phyloP scores from a whole-genome alignment of 2,329 filamentous ascomycete species.

The Periconia sp. region DNA sequence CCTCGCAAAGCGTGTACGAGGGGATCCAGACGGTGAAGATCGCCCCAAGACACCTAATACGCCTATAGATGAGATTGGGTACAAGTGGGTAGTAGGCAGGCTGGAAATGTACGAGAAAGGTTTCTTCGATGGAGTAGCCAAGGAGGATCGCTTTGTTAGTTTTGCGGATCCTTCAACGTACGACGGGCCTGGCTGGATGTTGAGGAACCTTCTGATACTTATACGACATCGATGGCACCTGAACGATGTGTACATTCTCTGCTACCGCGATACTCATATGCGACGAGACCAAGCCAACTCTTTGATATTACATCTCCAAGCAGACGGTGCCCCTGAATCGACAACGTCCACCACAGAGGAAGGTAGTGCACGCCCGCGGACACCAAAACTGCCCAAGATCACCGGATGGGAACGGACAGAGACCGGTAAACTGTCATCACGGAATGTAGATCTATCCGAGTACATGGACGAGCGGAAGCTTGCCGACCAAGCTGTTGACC shows the following conservation, averaged over 20 bases:
- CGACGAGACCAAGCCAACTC: slow-evolving; percentile 82
- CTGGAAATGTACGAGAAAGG: slow-evolving; percentile 81
- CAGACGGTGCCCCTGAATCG: slow-evolving; percentile 23
- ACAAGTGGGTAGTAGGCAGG: slow-evolving; percentile 77
- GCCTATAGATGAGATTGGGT: slow-evolving; percentile 64
- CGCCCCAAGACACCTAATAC: slow-evolving; percentile 58
- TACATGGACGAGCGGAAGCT: slow-evolving; percentile 91
- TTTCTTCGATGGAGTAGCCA: slow-evolving; percentile 77
- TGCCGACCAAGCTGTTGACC: slow-evolving; percentile 91
- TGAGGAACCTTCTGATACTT: slow-evolving; percentile 86
- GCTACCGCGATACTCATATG: slow-evolving; percentile 84
- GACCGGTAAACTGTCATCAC: slow-evolving; percentile 76
- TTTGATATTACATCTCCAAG: slow-evolving; percentile 66
- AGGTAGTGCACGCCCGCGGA: slow-evolving; percentile 26
- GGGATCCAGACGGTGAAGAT: slow-evolving; percentile 29
- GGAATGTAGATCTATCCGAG: slow-evolving; percentile 81
- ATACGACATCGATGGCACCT: slow-evolving; percentile 82
- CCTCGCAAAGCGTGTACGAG: slow-evolving; percentile 77
- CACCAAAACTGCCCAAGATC: slow-evolving; percentile 76
- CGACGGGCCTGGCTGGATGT: slow-evolving; percentile 84
- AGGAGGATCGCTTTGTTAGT: slow-evolving; percentile 80
- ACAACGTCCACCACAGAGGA: slow-evolving; percentile 17
- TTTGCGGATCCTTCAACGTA: slow-evolving; percentile 96
- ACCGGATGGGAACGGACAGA: slow-evolving; percentile 94
- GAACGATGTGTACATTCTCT: slow-evolving; percentile 79